Evolutionary conservation across 352 stramenopile species (phyloP).

Genomic region (Blastocystis sp.): DNA sequence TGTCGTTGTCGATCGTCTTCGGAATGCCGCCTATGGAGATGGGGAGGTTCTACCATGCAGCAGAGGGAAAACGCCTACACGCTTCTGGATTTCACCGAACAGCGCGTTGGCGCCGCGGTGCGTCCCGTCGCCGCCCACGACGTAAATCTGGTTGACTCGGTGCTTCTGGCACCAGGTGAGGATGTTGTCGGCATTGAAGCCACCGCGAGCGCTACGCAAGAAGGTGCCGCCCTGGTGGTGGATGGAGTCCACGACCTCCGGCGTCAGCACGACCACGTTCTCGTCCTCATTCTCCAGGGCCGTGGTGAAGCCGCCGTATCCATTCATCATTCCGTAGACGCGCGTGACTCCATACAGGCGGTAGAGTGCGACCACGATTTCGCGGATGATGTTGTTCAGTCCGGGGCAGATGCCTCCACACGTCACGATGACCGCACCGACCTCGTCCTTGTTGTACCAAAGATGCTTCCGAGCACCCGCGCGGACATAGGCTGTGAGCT

Average conservation of each 20-base stretch:
- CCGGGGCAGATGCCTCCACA: slow-evolving; percentile 89
- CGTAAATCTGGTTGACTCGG: slow-evolving; percentile 89
- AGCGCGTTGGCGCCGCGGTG: slow-evolving; percentile 90
- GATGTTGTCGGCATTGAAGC: slow-evolving; percentile 94
- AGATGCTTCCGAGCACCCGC: slow-evolving; percentile 77
- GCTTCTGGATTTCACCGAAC: slow-evolving; percentile 75
- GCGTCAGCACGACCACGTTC: slow-evolving; percentile 79
- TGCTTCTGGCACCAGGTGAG: slow-evolving; percentile 84
- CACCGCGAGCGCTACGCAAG: slow-evolving; percentile 86
- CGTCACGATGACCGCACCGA: slow-evolving; percentile 86
- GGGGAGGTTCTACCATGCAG: slow-evolving; percentile 14
- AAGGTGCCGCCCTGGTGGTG: slow-evolving; percentile 88
- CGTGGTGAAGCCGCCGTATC: slow-evolving; percentile 75
- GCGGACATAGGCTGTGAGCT: slow-evolving; percentile 73
- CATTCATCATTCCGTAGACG: slow-evolving; percentile 81
- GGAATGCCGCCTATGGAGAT: slow-evolving; percentile 84
- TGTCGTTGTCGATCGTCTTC: slow-evolving; percentile 99
- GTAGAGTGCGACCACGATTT: slow-evolving; percentile 87
- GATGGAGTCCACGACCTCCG: slow-evolving; percentile 77
- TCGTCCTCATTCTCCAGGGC: slow-evolving; percentile 77
- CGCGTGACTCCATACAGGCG: slow-evolving; percentile 76
- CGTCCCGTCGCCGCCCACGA: slow-evolving; percentile 94
- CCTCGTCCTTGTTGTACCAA: slow-evolving; percentile 79
- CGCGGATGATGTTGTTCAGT: slow-evolving; percentile 95
- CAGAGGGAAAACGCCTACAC: neutral